Evolutionary conservation across 2,329 filamentous ascomycete species (phyloP).

Genomic region (Apiospora pterosperma): DNA sequence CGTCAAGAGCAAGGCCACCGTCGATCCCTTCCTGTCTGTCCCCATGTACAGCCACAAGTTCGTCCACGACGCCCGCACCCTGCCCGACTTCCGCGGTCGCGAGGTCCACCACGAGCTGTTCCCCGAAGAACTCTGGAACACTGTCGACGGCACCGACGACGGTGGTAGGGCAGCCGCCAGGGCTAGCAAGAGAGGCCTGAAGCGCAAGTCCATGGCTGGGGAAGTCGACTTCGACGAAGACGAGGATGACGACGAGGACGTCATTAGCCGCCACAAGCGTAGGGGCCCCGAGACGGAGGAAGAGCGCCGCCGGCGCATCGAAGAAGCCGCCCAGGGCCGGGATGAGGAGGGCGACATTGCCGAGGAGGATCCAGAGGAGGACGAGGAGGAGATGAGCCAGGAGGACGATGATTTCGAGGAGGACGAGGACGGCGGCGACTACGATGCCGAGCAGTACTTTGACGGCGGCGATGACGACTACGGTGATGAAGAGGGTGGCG

Average conservation of each 20-base stretch:
- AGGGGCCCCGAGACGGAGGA: slow-evolving; percentile 27
- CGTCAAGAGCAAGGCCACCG: slow-evolving; percentile 50
- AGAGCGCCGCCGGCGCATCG: slow-evolving; percentile 29
- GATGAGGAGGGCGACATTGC: slow-evolving; percentile 28
- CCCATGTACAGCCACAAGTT: slow-evolving; percentile 58
- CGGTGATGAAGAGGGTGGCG: slow-evolving; percentile 48
- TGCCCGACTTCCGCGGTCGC: slow-evolving; percentile 50
- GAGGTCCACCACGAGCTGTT: slow-evolving; percentile 51
- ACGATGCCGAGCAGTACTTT: slow-evolving; percentile 60
- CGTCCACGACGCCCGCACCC: slow-evolving; percentile 44
- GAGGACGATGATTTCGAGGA: slow-evolving; percentile 48
- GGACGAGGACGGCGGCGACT: slow-evolving; percentile 58
- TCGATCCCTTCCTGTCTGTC: slow-evolving; percentile 56
- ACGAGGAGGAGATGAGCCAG: slow-evolving; percentile 40
- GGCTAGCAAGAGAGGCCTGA: slow-evolving; percentile 18
- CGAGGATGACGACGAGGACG: slow-evolving; percentile 20
- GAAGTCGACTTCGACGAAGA: slow-evolving; percentile 36
- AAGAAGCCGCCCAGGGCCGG: slow-evolving; percentile 30
- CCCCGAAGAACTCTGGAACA: slow-evolving; percentile 52
- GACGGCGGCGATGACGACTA: slow-evolving; percentile 54
- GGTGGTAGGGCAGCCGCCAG: slow-evolving; percentile 24
- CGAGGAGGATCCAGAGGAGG: slow-evolving; percentile 35
- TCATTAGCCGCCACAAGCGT: slow-evolving; percentile 10
- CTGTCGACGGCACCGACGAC: slow-evolving; percentile 41
- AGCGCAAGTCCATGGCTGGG: slow-evolving; percentile 41